Base-by-base conservation (phyloP, 305 asterid species). In the Striga hermonthica region DNA sequence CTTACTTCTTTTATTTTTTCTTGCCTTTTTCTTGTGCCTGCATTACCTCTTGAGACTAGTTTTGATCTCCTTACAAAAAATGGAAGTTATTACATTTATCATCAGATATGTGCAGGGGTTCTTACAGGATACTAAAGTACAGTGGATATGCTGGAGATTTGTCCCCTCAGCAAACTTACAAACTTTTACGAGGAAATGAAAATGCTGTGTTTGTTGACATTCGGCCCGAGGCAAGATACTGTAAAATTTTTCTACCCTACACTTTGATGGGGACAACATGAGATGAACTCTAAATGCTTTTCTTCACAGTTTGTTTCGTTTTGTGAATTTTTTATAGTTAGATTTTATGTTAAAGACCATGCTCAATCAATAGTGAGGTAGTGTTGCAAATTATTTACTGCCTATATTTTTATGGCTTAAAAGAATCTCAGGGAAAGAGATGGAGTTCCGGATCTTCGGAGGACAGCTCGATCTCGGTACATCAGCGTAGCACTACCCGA, bases 81-180 rank as follows among this genome's bases (percentile, higher is more conserved):
- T 82, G 81, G 72, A 79, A 81, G 70, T 90, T 22, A 2, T 22
- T 87, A 87, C 84, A 84, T 79, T 84, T 80, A 64, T 78, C 83
- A 89, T 89, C 96, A 90, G 94, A 90, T 93, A 75, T 83, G 69
- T 93, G 95, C 90, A 93, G 98, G 98, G 88, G 81, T 78, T 88
- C 89, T 75, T 93, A 83, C 77, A 81, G 91, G 86, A 75, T 73
- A 77, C 80, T 77, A 45, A 86, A 76, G n/a, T 84, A 90, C 74
- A 76, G 96, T 76, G 98, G 97, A 81, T 93, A 90, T 77, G 88
- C 97, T 66, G 98, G 97, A 73, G 94, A 90, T 76, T 67, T 93
- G 76, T 83, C 95, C 73, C 86, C 98, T 7, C 39, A 82, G 72
- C 52, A 86, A 69, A 76, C 95, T 76, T 57, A 87, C 63, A 89